Evolutionary conservation across 306 rosid genomes (phyloP), one percentile per base, ranked within the genome.

Genomic region (Ammopiptanthus mongolicus): DNA sequence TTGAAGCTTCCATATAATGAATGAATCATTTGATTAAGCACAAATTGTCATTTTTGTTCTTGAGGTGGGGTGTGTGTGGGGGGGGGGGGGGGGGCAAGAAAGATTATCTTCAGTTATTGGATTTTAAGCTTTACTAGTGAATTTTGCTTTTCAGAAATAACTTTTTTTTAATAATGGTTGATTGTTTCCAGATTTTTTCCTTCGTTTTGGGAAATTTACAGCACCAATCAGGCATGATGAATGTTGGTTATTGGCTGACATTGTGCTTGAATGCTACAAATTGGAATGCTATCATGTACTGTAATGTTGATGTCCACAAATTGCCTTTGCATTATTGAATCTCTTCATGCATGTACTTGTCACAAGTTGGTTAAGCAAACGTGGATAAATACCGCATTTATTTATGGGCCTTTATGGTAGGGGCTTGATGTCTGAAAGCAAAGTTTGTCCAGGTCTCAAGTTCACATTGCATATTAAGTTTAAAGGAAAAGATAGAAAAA

Each of bases 1-100:
- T 85, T 59, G 85, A 58, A 81, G 87, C 85, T 73, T 41, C 88
- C 17, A 2, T 69, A 56, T 78, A 28, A 77, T 6, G 44, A 22
- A 10, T 55, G 22, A 44, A 78, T 66, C 58, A 70, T 48, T 77
- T 47, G 74, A 56, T 0, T 37, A 23, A 67, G 52, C 63, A 42
- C 46, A 74, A 22, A 23, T 0, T 73, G 28, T 39, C 50, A 66
- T 44, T 1, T 63, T 39, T 2, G 50, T 44, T 57, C 28, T 25
- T 25, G 3, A 25, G 28, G 37, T 5, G 37, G 2, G 0, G 5
- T n/a, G n/a, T n/a, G n/a, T n/a, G n/a, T n/a, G n/a, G n/a, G n/a
- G n/a, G 37, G 37, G 37, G 2, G 0, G 5, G 51, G 44, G n/a
- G 23, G 53, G 55, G 17, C 8, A 23, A 39, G 67, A 69, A 69